Evolutionary conservation across 2,329 filamentous ascomycete species (phyloP).

Genomic region (Alternaria arborescens): DNA sequence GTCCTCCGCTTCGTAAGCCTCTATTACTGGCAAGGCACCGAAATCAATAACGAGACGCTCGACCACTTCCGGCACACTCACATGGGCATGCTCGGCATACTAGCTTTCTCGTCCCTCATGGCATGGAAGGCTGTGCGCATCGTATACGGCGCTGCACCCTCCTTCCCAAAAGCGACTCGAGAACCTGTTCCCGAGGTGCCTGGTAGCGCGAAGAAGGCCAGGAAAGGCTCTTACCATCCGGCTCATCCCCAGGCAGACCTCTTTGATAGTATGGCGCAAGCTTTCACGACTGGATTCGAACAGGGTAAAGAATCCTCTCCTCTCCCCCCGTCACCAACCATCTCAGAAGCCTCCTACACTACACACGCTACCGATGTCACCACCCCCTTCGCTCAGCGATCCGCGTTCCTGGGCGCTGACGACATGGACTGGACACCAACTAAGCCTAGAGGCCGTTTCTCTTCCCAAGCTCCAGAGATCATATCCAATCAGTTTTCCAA

Average conservation of each 20-base stretch:
- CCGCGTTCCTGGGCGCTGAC: constrained; percentile 51
- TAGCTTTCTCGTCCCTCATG: constrained; percentile 33
- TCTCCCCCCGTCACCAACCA: constrained; percentile 46
- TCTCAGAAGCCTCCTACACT: constrained; percentile 33
- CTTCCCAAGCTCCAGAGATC: constrained; percentile 42
- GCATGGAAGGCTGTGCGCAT: constrained; percentile 66
- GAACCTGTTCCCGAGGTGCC: constrained; percentile 36
- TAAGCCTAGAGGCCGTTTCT: constrained; percentile 38
- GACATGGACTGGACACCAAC: constrained; percentile 80
- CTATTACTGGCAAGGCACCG: constrained; percentile 38
- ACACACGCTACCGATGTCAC: constrained; percentile 38
- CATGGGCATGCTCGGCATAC: constrained; percentile 58
- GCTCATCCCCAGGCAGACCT: constrained; percentile 36
- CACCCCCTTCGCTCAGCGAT: constrained; percentile 29
- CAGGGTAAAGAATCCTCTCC: constrained; percentile 35
- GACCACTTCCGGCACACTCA: constrained; percentile 61
- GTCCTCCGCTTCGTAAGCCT: constrained; percentile 60
- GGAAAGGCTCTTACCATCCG: constrained; percentile 36
- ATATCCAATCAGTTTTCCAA: constrained; percentile 29
- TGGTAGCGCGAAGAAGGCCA: constrained; percentile 27
- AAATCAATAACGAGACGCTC: constrained; percentile 31
- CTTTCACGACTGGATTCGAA: constrained; percentile 51
- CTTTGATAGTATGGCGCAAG: constrained; percentile 48
- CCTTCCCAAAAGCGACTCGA: constrained; percentile 35
- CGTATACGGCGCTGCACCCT: constrained; percentile 54